Evolutionary conservation across 345 rosid species (phyloP), one percentile per base, ranked within the genome.

Genomic region (Eucalyptus rudis): DNA sequence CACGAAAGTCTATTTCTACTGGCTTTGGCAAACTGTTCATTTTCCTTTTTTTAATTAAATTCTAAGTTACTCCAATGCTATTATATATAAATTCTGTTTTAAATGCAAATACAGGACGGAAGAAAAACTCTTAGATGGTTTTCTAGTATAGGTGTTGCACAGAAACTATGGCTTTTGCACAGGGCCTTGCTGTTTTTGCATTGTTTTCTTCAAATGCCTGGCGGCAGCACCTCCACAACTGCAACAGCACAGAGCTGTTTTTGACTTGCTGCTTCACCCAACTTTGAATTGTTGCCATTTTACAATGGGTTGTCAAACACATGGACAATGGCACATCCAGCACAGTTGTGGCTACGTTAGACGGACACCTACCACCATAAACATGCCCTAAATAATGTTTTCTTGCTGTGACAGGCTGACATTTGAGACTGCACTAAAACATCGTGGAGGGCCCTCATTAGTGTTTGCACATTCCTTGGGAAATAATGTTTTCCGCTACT

Each of bases 401-500:
- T 68, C 40, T 87, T 79, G 20, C 87, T 51, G 79, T 88, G 89
- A 92, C 92, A 98, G 99, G 92, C 89, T 96, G 93, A 98, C 99
- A 86, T 97, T 97, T 93, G 99, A 98, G 93, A 98, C 99, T 92
- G 95, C 98, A 85, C 92, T 92, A 45, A 98, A 97, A 91, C 97
- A 93, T 87, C 99, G 96, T 85, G 99, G 99, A 9, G 99, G 98
- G 54, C 99, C 99, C 87, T 94, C 98, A 24, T 64, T 98, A 87
- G 99, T 98, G 43, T 95, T 98, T 96, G 99, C 96, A 76, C 99
- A 98, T 95, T 98, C 99, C 86, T 90, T 98, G 96, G 99, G 99
- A 86, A 98, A 97, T 93, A 88, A 94, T 91, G 99, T 98, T 71
- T 98, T 98, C 89, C 97, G 99, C 59, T 98, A 98, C 94, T 98